Evolutionary conservation across 306 rosid species (phyloP).

Genomic region (Psophocarpus tetragonolobus): DNA sequence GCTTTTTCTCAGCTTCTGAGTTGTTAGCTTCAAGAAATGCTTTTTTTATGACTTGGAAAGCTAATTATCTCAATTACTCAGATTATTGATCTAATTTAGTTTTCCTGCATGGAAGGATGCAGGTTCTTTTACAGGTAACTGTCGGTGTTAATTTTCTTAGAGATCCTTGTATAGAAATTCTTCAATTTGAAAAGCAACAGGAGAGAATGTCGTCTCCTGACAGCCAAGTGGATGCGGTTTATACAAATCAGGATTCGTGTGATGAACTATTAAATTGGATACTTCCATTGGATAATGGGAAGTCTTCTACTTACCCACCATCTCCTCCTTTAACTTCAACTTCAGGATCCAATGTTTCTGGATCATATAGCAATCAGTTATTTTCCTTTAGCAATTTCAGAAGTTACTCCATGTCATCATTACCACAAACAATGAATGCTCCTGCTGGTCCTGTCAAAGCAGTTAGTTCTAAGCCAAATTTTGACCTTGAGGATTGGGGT

Average conservation of each 20-base stretch:
- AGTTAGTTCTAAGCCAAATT: slow-evolving; percentile 75
- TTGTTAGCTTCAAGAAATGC: slow-evolving; percentile 30
- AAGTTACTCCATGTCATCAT: slow-evolving; percentile 96
- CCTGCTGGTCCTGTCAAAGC: slow-evolving; percentile 64
- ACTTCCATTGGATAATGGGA: slow-evolving; percentile 79
- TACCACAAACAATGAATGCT: slow-evolving; percentile 64
- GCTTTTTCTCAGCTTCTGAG: not conserved
- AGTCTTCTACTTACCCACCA: slow-evolving; percentile 50
- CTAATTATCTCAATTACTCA: slow-evolving; percentile 13
- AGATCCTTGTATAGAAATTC: slow-evolving; percentile 92
- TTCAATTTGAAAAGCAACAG: slow-evolving; percentile 80
- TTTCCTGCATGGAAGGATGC: slow-evolving; percentile 83
- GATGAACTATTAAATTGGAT: slow-evolving; percentile 86
- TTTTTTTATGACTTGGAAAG: slow-evolving; percentile 24
- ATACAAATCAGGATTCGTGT: slow-evolving; percentile 66
- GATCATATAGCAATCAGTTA: slow-evolving; percentile 71
- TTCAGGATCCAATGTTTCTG: slow-evolving; percentile 52
- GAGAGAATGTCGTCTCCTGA: slow-evolving; percentile 50
- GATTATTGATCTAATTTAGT: slow-evolving; percentile 54
- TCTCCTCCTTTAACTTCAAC: slow-evolving; percentile 59
- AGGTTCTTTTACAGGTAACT: slow-evolving; percentile 91
- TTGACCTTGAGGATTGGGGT: slow-evolving; percentile 79
- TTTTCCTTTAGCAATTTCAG: slow-evolving; percentile 72
- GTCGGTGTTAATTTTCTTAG: slow-evolving; percentile 67
- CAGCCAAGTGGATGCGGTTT: slow-evolving; percentile 44